Evolutionary conservation across 768 basidiomycete species (phyloP), one percentile per base, ranked within the genome.

Genomic region (Fibroporia radiculosa): DNA sequence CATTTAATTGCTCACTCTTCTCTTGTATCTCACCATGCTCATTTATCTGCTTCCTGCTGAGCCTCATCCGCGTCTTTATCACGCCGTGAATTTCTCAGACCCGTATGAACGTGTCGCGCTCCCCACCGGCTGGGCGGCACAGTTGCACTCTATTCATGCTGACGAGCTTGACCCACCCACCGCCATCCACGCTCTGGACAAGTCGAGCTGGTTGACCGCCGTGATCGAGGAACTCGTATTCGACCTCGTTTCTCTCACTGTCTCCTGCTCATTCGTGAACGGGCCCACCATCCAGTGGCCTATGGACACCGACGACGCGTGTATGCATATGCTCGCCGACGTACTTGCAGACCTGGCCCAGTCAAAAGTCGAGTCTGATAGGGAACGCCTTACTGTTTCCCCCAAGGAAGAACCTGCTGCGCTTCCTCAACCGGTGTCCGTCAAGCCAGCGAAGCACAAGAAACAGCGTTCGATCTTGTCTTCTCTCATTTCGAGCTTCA

Each of bases 401-500:
- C 38, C 46, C 37, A 35, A 50, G 39, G 25, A 6, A 4, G 39
- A 40, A n/a, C 19, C 39, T 4, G 44, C 45, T 19, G 27, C 44
- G 2, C 44, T 48, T 2, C 34, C 49, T 28, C 33, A 55, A 3
- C 48, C 52, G 11, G 27, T 45, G 8, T 40, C 48, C 3, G 39
- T 7, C 46, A 74, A 68, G 54, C 52, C 52, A 3, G 55, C 65
- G 32, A 75, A 73, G 50, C 81, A 85, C 52, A 84, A 81, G 64
- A 83, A 78, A 52, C 78, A 82, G 53, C 71, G 78, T 34, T 87
- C 85, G 13, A 58, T 87, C 48, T 66, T 85, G 38, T 82, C 80
- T 73, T 74, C 80, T 6, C 65, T 88, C 31, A 76, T 86, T 47
- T 73, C 78, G 72, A 82, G 64, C 8, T 43, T 52, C 47, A 42